Evolutionary conservation across 2,329 filamentous ascomycete species (phyloP).

Genomic region (Pseudonectria foliicola): DNA sequence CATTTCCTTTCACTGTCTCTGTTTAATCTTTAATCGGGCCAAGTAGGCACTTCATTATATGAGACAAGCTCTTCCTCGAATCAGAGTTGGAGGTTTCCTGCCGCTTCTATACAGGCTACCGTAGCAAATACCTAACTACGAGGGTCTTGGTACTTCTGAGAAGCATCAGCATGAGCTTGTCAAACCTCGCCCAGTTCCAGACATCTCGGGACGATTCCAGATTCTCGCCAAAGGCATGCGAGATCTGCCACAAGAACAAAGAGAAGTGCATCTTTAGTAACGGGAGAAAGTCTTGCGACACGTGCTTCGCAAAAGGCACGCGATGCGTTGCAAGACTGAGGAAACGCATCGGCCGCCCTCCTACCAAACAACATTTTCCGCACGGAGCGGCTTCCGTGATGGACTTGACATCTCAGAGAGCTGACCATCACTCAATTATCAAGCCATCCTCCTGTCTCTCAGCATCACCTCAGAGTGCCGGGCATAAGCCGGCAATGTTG

Average conservation of each 20-base stretch:
- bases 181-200: too few species aligned
- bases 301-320: not conserved
- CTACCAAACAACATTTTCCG: not conserved
- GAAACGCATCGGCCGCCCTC: constrained; percentile 2
- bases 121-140: too few species aligned
- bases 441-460: too few species aligned
- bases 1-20: too few species aligned
- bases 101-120: too few species aligned
- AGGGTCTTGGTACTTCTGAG: too few species aligned
- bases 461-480: not conserved
- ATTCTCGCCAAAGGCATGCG: not conserved
- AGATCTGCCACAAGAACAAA: not conserved
- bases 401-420: not conserved
- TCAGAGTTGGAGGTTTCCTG: too few species aligned
- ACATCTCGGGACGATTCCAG: not conserved
- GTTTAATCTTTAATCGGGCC: too few species aligned
- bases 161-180: too few species aligned
- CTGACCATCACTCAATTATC: not conserved
- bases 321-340: not conserved
- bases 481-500: not conserved
- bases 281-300: not conserved
- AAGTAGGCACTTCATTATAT: too few species aligned
- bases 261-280: not conserved
- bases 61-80: too few species aligned
- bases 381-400: not conserved